Percentiles rank a stretch among this genome's conserved stretches.
phyloP scores from a whole-genome alignment of 768 basidiomycete genomes.

The Pleurotus eryngii region DNA sequence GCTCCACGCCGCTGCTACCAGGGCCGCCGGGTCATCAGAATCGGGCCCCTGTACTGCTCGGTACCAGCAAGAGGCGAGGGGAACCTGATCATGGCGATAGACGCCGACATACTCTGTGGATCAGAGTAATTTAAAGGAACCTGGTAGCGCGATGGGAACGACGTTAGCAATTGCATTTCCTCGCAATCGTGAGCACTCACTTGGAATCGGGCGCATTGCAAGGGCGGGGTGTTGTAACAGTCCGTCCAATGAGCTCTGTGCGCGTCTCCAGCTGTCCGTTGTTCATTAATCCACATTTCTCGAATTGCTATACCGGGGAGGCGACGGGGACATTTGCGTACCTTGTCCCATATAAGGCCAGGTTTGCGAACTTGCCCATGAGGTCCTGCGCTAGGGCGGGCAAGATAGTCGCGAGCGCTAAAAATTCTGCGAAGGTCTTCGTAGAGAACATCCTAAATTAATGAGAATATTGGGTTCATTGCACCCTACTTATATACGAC shows the following conservation, averaged over 20 bases:
- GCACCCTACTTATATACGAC: too few species aligned
- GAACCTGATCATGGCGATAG: constrained; percentile 39
- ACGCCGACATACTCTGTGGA: constrained; percentile 30
- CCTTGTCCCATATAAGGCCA: too few species aligned
- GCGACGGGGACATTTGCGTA: too few species aligned
- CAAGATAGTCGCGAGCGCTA: too few species aligned
- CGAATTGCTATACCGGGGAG: too few species aligned
- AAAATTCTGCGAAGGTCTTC: too few species aligned
- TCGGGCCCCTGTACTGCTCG: constrained; percentile 37
- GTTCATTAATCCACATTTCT: too few species aligned
- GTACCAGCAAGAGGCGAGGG: constrained; percentile 26
- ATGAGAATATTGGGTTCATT: too few species aligned
- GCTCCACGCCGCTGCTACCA: constrained; percentile 39
- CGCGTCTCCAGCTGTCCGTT: neutral
- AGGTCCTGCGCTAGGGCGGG: too few species aligned
- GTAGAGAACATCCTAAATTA: too few species aligned
- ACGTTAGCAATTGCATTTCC: neutral
- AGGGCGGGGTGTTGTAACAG: constrained; percentile 14
- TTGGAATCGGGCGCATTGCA: constrained; percentile 24
- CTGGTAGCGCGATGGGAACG: constrained; percentile 19
- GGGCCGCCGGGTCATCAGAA: constrained; percentile 47
- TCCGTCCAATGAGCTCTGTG: constrained; percentile 21
- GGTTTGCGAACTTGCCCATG: too few species aligned
- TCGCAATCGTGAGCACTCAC: constrained; percentile 6
- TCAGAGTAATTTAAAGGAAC: constrained; percentile 46